A percentile compares a stretch with the other conserved stretches of the same genome.
Conservation (phyloP, 2,329 filamentous ascomycete species). For the Didymella sp. region DNA sequence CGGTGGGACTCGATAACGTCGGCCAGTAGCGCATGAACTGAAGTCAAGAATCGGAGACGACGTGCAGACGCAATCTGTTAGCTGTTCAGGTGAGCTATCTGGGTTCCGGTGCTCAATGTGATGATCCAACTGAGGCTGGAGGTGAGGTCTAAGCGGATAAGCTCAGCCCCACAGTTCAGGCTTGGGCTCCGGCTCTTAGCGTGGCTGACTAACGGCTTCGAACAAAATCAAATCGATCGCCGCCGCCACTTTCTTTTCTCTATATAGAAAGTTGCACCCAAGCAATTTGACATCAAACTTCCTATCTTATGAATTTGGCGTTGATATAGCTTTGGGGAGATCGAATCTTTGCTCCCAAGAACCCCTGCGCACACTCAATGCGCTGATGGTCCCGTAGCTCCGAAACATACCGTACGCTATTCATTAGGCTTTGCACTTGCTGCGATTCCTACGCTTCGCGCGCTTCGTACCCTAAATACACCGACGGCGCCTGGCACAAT, state of each 20-base stretch:
- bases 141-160: not conserved
- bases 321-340: constrained; percentile 64
- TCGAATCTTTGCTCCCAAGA: constrained; percentile 50
- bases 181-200: constrained; percentile 7
- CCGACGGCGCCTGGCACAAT: constrained; percentile 40
- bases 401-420: constrained; percentile 36
- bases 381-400: constrained; percentile 48
- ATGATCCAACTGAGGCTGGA: not conserved
- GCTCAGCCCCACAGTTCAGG: not conserved
- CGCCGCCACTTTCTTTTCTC: constrained; percentile 31
- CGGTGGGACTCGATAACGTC: not conserved
- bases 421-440: not conserved
- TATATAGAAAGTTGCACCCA: constrained; percentile 50
- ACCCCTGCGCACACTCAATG: constrained; percentile 41
- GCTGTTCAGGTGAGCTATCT: not conserved
- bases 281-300: constrained; percentile 66
- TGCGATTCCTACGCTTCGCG: not conserved
- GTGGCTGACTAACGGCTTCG: constrained; percentile 8
- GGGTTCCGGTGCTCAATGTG: not conserved
- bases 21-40: not conserved
- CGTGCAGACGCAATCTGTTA: not conserved
- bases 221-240: constrained; percentile 16
- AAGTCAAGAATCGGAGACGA: not conserved
- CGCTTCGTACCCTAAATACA: constrained; percentile 5
- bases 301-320: constrained; percentile 59